Evolutionary conservation across 225 moss, liverwort and hornwort genomes (phyloP).

Genomic region (Anthoceros angustus): DNA sequence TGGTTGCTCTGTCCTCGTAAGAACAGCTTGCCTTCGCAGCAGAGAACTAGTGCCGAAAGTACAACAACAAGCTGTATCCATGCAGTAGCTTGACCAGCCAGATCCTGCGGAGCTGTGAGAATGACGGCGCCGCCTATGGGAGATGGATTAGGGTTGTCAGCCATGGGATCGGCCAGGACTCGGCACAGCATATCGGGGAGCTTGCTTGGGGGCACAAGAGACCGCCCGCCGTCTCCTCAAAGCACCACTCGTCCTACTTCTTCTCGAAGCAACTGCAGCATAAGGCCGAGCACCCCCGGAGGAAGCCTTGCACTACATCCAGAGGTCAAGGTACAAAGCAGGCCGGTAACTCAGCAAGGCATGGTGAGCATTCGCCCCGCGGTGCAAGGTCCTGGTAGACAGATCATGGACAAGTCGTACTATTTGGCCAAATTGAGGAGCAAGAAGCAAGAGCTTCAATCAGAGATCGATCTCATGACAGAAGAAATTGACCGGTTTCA

Average conservation of each 20-base stretch:
- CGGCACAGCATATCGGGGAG: neutral
- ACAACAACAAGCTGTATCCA: too few species aligned
- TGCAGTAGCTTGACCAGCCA: too few species aligned
- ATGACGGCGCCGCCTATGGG: too few species aligned
- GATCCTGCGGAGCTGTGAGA: too few species aligned
- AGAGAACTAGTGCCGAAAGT: too few species aligned
- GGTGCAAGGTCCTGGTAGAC: conserved; percentile 51
- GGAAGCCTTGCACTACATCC: conserved; percentile 23
- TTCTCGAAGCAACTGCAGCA: conserved; percentile 15
- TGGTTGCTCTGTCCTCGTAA: too few species aligned
- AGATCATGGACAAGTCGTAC: conserved; percentile 60
- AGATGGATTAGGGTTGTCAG: neutral
- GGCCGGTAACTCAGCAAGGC: conserved; percentile 71
- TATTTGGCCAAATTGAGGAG: conserved; percentile 35
- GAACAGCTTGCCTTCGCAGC: too few species aligned
- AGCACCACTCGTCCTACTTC: conserved; percentile 30
- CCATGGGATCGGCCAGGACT: neutral
- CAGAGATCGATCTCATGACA: conserved; percentile 42
- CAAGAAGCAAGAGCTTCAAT: conserved; percentile 56
- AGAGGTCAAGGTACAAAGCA: conserved; percentile 34
- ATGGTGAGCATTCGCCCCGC: conserved; percentile 27
- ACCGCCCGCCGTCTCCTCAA: conserved; percentile 28
- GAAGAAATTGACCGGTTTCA: conserved; percentile 30
- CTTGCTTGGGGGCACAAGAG: neutral
- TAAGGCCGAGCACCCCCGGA: conserved; percentile 25